A percentile compares a stretch with the other conserved stretches of the same genome.
Conservation (phyloP, 2,329 filamentous ascomycete species). For the Penicillium sp. region DNA sequence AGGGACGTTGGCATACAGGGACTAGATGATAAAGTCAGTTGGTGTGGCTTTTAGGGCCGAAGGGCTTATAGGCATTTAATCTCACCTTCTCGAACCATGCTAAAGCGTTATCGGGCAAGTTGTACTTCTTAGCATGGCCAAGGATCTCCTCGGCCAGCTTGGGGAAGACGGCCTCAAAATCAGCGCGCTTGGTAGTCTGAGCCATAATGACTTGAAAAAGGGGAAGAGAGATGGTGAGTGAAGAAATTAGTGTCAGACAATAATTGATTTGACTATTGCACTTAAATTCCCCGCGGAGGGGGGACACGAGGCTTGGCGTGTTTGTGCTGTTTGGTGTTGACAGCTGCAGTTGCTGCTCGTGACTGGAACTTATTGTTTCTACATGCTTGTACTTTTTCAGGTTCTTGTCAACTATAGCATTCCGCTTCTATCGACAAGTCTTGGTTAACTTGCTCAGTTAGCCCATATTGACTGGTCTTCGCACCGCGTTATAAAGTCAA, state of each 20-base stretch:
- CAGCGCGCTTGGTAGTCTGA: slow-evolving; percentile 66
- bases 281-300: slow-evolving; percentile 20
- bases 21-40: slow-evolving; percentile 50
- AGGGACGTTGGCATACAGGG: slow-evolving; percentile 78
- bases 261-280: background rate
- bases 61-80: background rate
- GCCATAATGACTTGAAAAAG: slow-evolving; percentile 53
- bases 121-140: slow-evolving; percentile 76
- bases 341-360: slow-evolving; percentile 15
- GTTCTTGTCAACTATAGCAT: background rate
- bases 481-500: background rate
- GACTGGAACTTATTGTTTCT: background rate
- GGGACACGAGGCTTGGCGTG: slow-evolving; percentile 16
- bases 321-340: slow-evolving; percentile 32
- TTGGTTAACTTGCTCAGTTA: background rate
- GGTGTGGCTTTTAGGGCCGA: background rate
- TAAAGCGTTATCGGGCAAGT: slow-evolving; percentile 75
- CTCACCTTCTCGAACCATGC: slow-evolving; percentile 83
- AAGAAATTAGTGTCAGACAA: background rate
- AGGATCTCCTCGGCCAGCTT: slow-evolving; percentile 80
- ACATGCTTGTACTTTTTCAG: slow-evolving; percentile 2
- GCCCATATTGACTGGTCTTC: background rate
- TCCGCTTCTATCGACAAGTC: background rate
- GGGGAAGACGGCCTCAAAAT: slow-evolving; percentile 90
- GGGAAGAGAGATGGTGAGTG: slow-evolving; percentile 1